Base-by-base conservation (phyloP, 345 rosid species). In the Pelargonium nanum region DNA sequence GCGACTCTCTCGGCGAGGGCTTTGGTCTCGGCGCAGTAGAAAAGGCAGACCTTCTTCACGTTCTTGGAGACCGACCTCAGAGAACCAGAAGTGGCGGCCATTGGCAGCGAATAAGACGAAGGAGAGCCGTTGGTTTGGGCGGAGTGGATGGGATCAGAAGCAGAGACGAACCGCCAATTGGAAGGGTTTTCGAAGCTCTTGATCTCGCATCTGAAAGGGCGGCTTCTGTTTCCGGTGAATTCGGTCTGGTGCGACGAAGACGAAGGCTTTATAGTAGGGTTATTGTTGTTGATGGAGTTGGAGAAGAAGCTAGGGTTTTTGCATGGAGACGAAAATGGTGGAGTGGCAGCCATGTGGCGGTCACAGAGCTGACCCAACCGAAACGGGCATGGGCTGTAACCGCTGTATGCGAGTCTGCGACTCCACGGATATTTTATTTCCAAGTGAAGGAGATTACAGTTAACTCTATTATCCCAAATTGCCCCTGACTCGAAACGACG, bases 1-100 rank as follows among this genome's bases (percentile, higher is more conserved):
- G 93, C 91, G 48, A 89, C 66, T 65, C 88, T 75, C 85, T 87
- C 81, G 5, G 98, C 98, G 25, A 92, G 88, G n/a, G 81, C 74
- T 71, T 66, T 75, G 25, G 85, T 89, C 77, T 92, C 98, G 51
- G 72, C 78, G 64, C 87, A 83, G 76, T 80, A 76, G 72, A 89
- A 92, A 56, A 92, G 93, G 52, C 80, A 83, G 25, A 89, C 86
- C 44, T 78, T 80, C 71, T 88, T 88, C 44, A 73, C 71, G 56
- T 65, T 60, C 62, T 81, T 81, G n/a, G 83, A 24, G 17, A 77
- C 78, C 2, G 91, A 74, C 28, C 71, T 82, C 4, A 85, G 71
- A 22, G 72, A 62, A 5, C 82, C 63, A 20, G 48, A 8, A 40
- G 80, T 19, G 45, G 88, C 79, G 8, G 88, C 77, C 79, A 82